A percentile compares a stretch with the other conserved stretches of the same genome.
These are phyloP conservation scores for Sarcomyxa edulis DNA, from an alignment of 768 basidiomycete genomes.

Conservation along the genomic window DNA sequence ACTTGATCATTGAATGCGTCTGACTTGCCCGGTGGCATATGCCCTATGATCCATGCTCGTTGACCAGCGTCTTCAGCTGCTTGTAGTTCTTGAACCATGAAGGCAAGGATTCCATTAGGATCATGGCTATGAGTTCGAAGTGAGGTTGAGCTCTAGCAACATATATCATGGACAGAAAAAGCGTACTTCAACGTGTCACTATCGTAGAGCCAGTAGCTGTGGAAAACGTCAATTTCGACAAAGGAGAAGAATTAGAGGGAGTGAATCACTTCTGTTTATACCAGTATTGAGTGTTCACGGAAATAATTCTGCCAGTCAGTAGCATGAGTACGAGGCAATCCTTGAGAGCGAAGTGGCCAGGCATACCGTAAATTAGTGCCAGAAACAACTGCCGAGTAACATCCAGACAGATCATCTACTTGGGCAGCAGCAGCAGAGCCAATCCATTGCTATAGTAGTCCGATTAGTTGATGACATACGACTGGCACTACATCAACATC, in stretches of 20 bases:
- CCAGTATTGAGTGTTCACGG: slow-evolving; percentile 58
- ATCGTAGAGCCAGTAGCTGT: slow-evolving; percentile 59
- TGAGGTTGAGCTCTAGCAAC: neutral
- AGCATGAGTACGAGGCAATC: neutral
- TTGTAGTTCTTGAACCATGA: slow-evolving; percentile 49
- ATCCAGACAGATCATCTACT: slow-evolving; percentile 44
- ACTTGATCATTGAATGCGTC: slow-evolving; percentile 52
- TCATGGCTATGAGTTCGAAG: slow-evolving; percentile 31
- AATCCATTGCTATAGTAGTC: slow-evolving; percentile 46
- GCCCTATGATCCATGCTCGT: slow-evolving; percentile 58
- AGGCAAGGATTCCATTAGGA: slow-evolving; percentile 55
- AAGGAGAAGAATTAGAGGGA: neutral
- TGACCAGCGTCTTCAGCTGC: slow-evolving; percentile 54
- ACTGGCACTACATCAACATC: neutral
- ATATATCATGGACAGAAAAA: neutral
- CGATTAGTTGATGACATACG: too few species aligned
- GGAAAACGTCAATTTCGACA: neutral
- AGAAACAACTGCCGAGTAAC: slow-evolving; percentile 43
- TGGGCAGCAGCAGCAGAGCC: slow-evolving; percentile 34
- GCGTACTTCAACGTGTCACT: slow-evolving; percentile 39
- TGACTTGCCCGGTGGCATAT: slow-evolving; percentile 47
- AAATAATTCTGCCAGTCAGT: slow-evolving; percentile 39
- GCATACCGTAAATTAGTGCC: slow-evolving; percentile 45
- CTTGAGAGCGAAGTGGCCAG: neutral
- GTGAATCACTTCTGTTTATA: slow-evolving; percentile 48